phyloP scores from a whole-genome alignment of 2,329 filamentous ascomycete genomes.

The Berkeleyomyces rouxiae region DNA sequence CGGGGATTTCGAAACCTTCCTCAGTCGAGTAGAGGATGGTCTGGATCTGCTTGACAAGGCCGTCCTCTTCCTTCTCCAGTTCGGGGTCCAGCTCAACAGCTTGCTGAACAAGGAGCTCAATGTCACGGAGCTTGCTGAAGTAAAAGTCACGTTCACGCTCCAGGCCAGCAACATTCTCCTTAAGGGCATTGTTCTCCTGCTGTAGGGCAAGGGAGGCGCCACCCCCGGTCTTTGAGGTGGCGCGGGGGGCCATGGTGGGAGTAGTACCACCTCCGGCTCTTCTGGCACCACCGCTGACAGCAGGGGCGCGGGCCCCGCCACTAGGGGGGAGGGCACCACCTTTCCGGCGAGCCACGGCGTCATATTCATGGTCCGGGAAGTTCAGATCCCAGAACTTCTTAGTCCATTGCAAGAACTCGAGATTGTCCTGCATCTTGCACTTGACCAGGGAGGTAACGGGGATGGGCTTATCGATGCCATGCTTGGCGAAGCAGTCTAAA shows the following conservation, averaged over 20 bases:
- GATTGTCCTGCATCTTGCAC: conserved; percentile 99
- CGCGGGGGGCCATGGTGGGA: conserved; percentile 33
- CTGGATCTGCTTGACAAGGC: conserved; percentile 90
- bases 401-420: conserved; percentile 94
- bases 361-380: conserved; percentile 94
- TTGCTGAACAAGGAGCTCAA: conserved; percentile 84
- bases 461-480: conserved; percentile 76
- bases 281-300: conserved; percentile 32
- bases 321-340: conserved; percentile 45
- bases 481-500: conserved; percentile 68
- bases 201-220: conserved; percentile 50
- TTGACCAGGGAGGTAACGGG: conserved; percentile 81
- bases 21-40: conserved; percentile 94
- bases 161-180: conserved; percentile 86
- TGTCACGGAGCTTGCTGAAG: conserved; percentile 95
- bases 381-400: conserved; percentile 98
- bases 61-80: conserved; percentile 83
- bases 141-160: conserved; percentile 98
- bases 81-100: conserved; percentile 85
- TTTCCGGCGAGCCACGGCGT: conserved; percentile 73
- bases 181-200: conserved; percentile 73
- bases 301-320: conserved; percentile 30
- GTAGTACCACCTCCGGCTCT: conserved; percentile 44
- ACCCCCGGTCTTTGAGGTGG: conserved; percentile 29
- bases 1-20: conserved; percentile 78